Percentiles rank a stretch among this genome's conserved stretches.
These are phyloP conservation scores for Penicillium ochrochloron DNA, from an alignment of 495 filamentous ascomycete species.

Conservation along the genomic window DNA sequence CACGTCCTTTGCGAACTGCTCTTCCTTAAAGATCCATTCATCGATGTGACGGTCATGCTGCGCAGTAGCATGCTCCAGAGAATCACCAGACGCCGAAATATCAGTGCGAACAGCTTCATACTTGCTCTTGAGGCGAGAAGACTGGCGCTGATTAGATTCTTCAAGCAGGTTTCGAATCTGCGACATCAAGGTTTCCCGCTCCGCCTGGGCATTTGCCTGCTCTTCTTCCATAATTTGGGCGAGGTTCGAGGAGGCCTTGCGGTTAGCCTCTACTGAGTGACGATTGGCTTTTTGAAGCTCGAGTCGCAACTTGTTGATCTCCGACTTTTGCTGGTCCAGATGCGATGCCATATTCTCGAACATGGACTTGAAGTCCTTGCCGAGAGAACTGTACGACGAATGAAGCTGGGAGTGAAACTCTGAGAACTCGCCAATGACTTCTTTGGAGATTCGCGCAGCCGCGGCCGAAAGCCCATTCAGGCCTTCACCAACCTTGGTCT, in stretches of 20 bases:
- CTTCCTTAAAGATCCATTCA: conserved; percentile 72
- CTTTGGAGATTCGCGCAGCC: conserved; percentile 83
- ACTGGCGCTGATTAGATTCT: conserved; percentile 71
- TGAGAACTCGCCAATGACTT: conserved; percentile 85
- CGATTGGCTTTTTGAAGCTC: conserved; percentile 71
- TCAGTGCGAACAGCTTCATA: conserved; percentile 64
- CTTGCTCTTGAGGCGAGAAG: conserved; percentile 67
- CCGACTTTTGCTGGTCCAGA: conserved; percentile 74
- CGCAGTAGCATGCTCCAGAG: conserved; percentile 64
- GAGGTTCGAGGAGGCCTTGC: conserved; percentile 66
- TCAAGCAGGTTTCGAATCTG: conserved; percentile 80
- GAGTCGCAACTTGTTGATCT: conserved; percentile 70
- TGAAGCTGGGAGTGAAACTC: conserved; percentile 85
- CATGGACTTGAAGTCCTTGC: conserved; percentile 82
- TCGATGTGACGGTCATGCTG: conserved; percentile 75
- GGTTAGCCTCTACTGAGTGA: conserved; percentile 66
- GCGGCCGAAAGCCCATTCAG: conserved; percentile 82
- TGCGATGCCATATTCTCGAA: conserved; percentile 80
- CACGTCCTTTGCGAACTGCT: conserved; percentile 70
- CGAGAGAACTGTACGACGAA: conserved; percentile 81
- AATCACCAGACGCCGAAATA: conserved; percentile 62
- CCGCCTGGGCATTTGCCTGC: conserved; percentile 68
- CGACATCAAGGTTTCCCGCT: conserved; percentile 71
- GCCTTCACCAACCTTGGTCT: conserved; percentile 81
- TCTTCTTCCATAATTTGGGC: conserved; percentile 77